Base-by-base conservation (phyloP, 2,329 filamentous ascomycete species). In the Elsinoe ampelina region DNA sequence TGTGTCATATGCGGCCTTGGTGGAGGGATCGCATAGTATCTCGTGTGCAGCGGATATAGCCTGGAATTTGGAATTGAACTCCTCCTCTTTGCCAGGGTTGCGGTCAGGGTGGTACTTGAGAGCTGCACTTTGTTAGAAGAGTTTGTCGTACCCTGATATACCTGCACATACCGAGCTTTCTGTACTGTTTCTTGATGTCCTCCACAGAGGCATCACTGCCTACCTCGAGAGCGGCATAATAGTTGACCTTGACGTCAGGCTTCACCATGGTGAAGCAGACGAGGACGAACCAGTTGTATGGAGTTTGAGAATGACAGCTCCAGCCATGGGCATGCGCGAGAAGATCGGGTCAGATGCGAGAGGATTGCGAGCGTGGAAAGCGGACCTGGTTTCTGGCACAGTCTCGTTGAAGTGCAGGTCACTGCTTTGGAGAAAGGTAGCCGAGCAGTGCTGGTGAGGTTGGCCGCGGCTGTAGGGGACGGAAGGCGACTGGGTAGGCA, bases 31-130 rank as follows among this genome's bases (percentile, higher is more conserved):
- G 61, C 75, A 78, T 45, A 88, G 74, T 55, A 95, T 78, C 68
- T 95, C 90, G 67, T 95, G 85, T 19, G 90, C 90, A 3, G 86
- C 82, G 70, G 95, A 88, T 50, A 95, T 95, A 51, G 85, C 81
- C 69, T 95, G 87, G 66, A 95, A 95, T 66, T 88, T 87, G 32
- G 85, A 78, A 62, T 87, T 88, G 67, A 86, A 86, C 66, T 92
- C 88, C 58, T 81, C 73, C 71, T 95, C 89, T 66, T 81, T 82
- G 54, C 90, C 90, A 10, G 86, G 88, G 66, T 95, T 95, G 59
- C 90, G 85, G 69, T 95, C 90, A 6, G 90, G 90, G 66, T 95
- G 90, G 66, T 87, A 95, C 70, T 87, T 87, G 47, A 95, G 76
- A 48, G 89, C 89, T 89, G 58, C 3, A 20, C 10, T 19, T 30